Conservation (phyloP, 257 asterid genomes). For the Lantana camara region DNA sequence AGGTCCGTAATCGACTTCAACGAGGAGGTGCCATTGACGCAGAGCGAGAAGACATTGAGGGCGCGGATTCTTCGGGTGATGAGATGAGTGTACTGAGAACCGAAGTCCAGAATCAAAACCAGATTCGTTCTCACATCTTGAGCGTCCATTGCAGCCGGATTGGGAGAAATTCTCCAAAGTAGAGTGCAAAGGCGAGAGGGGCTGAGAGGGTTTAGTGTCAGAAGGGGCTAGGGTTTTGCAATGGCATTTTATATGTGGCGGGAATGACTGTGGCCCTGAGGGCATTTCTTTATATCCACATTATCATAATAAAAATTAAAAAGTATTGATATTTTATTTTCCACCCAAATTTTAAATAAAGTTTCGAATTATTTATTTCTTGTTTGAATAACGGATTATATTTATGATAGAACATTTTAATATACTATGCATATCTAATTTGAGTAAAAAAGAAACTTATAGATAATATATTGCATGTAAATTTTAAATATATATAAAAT, state of each 20-base stretch:
- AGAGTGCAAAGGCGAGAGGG: not conserved
- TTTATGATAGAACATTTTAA: no score
- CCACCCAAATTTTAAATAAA: not conserved
- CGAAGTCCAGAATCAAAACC: slow-evolving; percentile 74
- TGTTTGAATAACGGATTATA: no score
- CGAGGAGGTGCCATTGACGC: slow-evolving; percentile 80
- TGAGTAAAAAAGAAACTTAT: no score
- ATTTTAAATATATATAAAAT: no score
- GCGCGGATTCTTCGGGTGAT: slow-evolving; percentile 92
- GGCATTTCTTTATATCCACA: not conserved
- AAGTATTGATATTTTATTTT: not conserved
- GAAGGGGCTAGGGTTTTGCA: slow-evolving; percentile 61
- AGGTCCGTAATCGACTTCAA: slow-evolving; percentile 61
- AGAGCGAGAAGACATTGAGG: slow-evolving; percentile 78
- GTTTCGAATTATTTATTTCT: not conserved
- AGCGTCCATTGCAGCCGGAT: slow-evolving; percentile 47
- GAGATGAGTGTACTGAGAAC: slow-evolving; percentile 96
- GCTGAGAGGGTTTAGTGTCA: slow-evolving; percentile 15
- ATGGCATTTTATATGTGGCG: slow-evolving; percentile 41
- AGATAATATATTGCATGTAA: no score
- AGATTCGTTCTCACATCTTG: slow-evolving; percentile 55
- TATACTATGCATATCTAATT: no score
- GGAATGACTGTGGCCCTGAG: slow-evolving; percentile 40
- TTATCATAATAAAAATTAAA: no score
- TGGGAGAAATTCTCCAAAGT: not conserved